Base-by-base conservation (phyloP, 2,329 filamentous ascomycete genomes). In the Tolypocladium pustulatum region DNA sequence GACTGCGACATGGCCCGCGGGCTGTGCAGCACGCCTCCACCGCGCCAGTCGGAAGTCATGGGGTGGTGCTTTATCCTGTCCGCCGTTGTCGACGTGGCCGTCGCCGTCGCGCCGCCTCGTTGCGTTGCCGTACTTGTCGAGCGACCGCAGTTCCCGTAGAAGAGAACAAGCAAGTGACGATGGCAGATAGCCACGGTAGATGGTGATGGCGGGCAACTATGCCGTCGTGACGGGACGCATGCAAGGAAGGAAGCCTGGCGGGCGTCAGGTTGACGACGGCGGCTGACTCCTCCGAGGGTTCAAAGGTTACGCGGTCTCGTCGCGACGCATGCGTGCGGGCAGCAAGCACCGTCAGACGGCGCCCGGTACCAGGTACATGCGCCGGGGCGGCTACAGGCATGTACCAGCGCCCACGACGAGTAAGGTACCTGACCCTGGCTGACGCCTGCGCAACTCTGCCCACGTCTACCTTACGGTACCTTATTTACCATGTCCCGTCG, bases 301-400 rank as follows among this genome's bases (percentile, higher is more conserved):
- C 57, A 55, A 59, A 63, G 64, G 65, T 67, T 67, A 69, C 67
- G 67, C 67, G 68, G 67, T 69, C 64, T 61, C 56, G 67, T 66
- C 67, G 66, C 67, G 67, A 68, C 66, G 65, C 62, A 63, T 63
- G 62, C 61, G 63, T 62, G 61, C 43, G 30, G 25, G 27, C 46
- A 30, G 25, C 46, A 3, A 9, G 20, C 5, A 34, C 32, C 30
- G 30, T 17, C 17, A 12, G 4, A 13, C 17, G 9, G 49, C 20
- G 4, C 20, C n/a, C 4, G 40, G 49, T 52, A 52, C 49, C 49
- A 1, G 15, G 49, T 52, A 52, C 30, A 34, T n/a, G 49, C 30
- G 30, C 20, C 9, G 49, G 30, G 49, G 20, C 17, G 1, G 1
- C 10, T 34, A 7, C 30, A 34, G 49, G 49, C 27, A 13, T n/a